Base-by-base conservation (phyloP, 441 rosid species). In the Omphalea diandra region DNA sequence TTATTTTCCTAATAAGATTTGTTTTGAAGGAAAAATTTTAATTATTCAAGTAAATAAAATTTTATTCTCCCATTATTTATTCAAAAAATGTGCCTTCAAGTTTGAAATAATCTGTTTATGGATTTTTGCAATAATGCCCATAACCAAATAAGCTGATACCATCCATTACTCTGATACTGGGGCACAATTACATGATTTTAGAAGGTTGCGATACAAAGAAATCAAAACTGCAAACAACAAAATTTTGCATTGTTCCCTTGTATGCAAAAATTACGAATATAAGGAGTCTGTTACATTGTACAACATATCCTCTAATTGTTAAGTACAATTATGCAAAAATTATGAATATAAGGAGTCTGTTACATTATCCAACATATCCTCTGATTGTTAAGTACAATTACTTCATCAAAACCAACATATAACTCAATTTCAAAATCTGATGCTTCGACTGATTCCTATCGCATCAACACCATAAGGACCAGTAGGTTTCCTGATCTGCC, bases 381-480 rank as follows among this genome's bases (percentile, higher is more conserved):
- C 36, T 29, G 33, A 67, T 36, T 59, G 12, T 59, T 18, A 29
- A 29, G 0, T 0, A 59, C 22, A 24, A 40, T 47, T n/a, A 47
- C 24, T 18, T n/a, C 24, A 46, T 46, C 53, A 47, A 18, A n/a
- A 47, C 6, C 52, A 47, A 47, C 26, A 50, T 20, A 1, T 46
- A 10, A 27, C 63, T 68, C 64, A 80, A 73, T 29, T 69, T 79
- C 84, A 80, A 84, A 92, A 78, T 73, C 94, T 80, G 67, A 82
- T 32, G 69, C 97, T 89, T 63, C 87, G 65, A 78, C 97, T 95
- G 74, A 95, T 95, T 65, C 96, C 99, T 7, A 87, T 33, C 17
- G 73, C 3, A 73, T 95, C 98, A 53, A 97, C 99, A 20, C 85
- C 88, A 26, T 92, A 88, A 40, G 84, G 74, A 53, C 90, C 93